Conservation (phyloP, 78 protist species). For the Dictyostelium purpureum region DNA sequence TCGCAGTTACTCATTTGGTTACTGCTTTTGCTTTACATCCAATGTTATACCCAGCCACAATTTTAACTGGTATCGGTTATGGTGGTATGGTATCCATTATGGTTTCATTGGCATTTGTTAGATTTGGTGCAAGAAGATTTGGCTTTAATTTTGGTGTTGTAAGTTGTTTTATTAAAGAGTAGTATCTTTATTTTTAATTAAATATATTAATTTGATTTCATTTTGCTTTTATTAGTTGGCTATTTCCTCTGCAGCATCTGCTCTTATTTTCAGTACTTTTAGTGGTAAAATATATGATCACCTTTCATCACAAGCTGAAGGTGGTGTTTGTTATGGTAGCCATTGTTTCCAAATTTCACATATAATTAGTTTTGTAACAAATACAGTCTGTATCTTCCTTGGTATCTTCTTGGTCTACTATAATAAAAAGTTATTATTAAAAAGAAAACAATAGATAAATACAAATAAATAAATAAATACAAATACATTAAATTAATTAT, state of each 20-base stretch:
- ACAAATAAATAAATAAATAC: background rate
- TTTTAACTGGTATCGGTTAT: slow-evolving; percentile 52
- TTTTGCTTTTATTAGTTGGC: slow-evolving; percentile 6
- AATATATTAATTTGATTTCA: background rate
- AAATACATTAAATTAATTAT: background rate
- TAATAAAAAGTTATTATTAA: background rate
- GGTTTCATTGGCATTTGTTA: slow-evolving; percentile 22
- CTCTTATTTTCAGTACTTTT: slow-evolving; percentile 11
- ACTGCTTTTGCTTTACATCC: background rate
- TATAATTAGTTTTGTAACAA: background rate
- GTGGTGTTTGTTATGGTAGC: slow-evolving; percentile 17
- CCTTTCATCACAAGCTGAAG: background rate
- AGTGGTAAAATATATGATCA: slow-evolving; percentile 37
- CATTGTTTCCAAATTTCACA: slow-evolving; percentile 18
- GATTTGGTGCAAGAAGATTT: slow-evolving; percentile 65
- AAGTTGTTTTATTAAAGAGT: background rate
- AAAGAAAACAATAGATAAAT: background rate
- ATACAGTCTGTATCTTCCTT: background rate
- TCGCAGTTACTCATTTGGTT: slow-evolving; percentile 14
- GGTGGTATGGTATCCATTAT: slow-evolving; percentile 54
- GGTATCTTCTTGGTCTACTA: slow-evolving; percentile 2
- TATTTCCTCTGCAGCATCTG: slow-evolving; percentile 41
- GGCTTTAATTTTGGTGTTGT: slow-evolving; percentile 70
- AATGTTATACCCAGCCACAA: background rate
- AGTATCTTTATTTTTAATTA: background rate